phyloP scores from a whole-genome alignment of 2,329 filamentous ascomycete genomes.

The Myriosclerotinia scirpicola region DNA sequence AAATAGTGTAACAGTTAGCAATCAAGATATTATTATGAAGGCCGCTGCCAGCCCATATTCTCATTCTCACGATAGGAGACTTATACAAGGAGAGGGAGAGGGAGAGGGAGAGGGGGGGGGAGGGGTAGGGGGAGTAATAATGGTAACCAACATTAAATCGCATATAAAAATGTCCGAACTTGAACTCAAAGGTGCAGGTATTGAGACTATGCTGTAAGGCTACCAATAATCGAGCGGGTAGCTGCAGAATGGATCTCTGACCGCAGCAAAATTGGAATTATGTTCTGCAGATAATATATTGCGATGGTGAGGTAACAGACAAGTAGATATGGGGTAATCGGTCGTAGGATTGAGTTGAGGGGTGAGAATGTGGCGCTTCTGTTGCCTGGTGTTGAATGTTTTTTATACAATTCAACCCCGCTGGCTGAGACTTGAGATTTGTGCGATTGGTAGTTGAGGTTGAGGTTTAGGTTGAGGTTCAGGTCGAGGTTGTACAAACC shows the following conservation, averaged over 20 bases:
- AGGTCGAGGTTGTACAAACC: conserved; percentile 1
- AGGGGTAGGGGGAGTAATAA: neutral
- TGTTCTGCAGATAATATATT: conserved; percentile 17
- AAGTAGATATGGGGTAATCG: conserved; percentile 5
- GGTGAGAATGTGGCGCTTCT: conserved; percentile 20
- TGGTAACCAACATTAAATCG: conserved; percentile 14
- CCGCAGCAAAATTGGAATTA: conserved; percentile 8
- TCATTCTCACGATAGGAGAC: conserved; percentile 9
- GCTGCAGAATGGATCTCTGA: conserved; percentile 14
- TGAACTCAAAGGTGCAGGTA: neutral
- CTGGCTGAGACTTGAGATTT: conserved; percentile 5
- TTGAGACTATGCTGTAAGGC: conserved; percentile 11
- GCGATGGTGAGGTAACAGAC: neutral
- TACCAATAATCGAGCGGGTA: conserved; percentile 20
- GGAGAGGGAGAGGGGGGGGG: no score
- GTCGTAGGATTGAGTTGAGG: conserved; percentile 5
- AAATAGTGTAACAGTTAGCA: conserved; percentile 18
- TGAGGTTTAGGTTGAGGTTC: neutral
- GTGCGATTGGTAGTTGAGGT: neutral
- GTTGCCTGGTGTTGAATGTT: conserved; percentile 8
- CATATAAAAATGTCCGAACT: conserved; percentile 8
- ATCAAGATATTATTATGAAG: conserved; percentile 4
- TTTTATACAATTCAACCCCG: conserved; percentile 14
- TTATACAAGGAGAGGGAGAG: neutral
- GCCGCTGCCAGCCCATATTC: neutral